Conservation (phyloP, 164 flowering plant genomes). For the Houttuynia cordata region DNA sequence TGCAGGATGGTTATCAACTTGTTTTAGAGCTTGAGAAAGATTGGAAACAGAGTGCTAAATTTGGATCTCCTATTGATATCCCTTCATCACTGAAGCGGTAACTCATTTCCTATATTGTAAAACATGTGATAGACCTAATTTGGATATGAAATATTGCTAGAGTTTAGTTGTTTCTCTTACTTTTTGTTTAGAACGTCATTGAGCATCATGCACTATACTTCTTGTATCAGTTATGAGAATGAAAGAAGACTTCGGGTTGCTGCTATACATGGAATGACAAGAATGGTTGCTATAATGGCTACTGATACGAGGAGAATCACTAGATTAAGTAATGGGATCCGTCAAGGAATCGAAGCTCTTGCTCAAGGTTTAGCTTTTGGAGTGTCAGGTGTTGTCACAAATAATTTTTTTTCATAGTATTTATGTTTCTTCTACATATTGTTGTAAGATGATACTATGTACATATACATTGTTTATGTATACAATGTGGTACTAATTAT, state of each 20-base stretch:
- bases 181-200: not conserved
- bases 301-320: too few species aligned
- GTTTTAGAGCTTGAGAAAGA: constrained; percentile 84
- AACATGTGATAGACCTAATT: not conserved
- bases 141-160: not conserved
- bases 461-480: too few species aligned
- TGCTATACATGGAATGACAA: constrained; percentile 77
- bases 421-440: too few species aligned
- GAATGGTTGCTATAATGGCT: constrained; percentile 95
- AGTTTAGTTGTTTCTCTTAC: not conserved
- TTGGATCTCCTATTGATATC: constrained; percentile 50
- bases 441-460: too few species aligned
- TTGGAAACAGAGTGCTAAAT: constrained; percentile 38
- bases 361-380: too few species aligned
- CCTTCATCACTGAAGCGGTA: constrained; percentile 62
- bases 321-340: too few species aligned
- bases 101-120: not conserved
- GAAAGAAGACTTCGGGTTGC: constrained; percentile 78
- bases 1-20: constrained; percentile 83
- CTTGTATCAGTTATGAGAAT: constrained; percentile 55
- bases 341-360: too few species aligned
- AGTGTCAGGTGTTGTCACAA: too few species aligned
- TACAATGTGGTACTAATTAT: too few species aligned
- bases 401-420: too few species aligned
- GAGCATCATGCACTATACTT: not conserved